Evolutionary conservation across 2,329 filamentous ascomycete species (phyloP).

Genomic region (Arthrobotrys iridis): DNA sequence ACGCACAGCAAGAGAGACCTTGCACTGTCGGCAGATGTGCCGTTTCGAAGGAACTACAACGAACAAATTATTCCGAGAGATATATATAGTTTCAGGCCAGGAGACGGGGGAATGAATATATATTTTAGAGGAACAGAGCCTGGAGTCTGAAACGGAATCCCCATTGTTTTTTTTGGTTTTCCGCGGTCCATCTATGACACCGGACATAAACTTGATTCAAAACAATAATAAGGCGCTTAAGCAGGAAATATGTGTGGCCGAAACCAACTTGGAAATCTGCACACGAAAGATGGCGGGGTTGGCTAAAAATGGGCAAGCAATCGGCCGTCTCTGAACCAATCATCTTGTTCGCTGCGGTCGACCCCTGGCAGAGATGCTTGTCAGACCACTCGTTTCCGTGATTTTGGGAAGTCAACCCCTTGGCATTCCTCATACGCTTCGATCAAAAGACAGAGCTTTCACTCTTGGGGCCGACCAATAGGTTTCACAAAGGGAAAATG

Average conservation of each 20-base stretch:
- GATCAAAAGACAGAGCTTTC: background rate
- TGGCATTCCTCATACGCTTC: background rate
- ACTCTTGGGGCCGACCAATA: constrained; percentile 2
- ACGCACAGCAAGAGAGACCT: constrained; percentile 19
- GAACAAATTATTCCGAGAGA: constrained; percentile 17
- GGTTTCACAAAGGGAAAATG: constrained; percentile 4
- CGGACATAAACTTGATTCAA: constrained; percentile 12
- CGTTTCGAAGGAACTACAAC: constrained; percentile 20
- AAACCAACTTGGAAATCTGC: constrained; percentile 17
- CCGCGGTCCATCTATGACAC: constrained; percentile 8
- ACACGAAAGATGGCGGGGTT: constrained; percentile 17
- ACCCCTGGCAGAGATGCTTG: constrained; percentile 19
- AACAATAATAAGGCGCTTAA: constrained; percentile 34
- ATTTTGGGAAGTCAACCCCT: constrained; percentile 16
- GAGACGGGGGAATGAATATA: constrained; percentile 27
- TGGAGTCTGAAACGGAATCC: constrained; percentile 12
- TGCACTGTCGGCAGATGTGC: constrained; percentile 25
- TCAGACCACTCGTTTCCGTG: constrained; percentile 37
- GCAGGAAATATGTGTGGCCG: constrained; percentile 31
- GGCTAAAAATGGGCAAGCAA: constrained; percentile 17
- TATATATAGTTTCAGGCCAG: constrained; percentile 24
- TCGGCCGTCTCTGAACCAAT: constrained; percentile 21
- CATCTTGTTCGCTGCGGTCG: background rate
- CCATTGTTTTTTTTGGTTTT: background rate
- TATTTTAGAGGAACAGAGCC: constrained; percentile 7